These are phyloP conservation scores for Aspergillus affinis DNA, from an alignment of 495 filamentous ascomycete species.

Conservation along the genomic window DNA sequence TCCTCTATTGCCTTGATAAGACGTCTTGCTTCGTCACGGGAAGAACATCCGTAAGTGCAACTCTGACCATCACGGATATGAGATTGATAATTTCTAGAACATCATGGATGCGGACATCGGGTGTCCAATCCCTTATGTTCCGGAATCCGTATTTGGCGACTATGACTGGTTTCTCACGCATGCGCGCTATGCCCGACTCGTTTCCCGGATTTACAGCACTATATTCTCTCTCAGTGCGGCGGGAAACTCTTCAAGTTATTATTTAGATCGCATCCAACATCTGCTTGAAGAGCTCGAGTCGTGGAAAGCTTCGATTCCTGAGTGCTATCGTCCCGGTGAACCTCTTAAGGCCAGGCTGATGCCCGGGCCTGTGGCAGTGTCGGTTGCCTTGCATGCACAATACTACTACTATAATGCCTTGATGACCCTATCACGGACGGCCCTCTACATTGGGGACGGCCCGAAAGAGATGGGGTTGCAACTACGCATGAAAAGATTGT, in stretches of 20 bases:
- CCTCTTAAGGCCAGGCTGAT: conserved; percentile 13
- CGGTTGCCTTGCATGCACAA: conserved; percentile 16
- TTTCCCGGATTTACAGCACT: conserved; percentile 15
- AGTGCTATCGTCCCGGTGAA: conserved; percentile 17
- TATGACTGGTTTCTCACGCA: conserved; percentile 25
- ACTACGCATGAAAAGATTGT: conserved; percentile 12
- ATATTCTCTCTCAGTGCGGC: conserved; percentile 19
- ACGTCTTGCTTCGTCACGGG: conserved; percentile 20
- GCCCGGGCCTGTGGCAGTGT: conserved; percentile 9
- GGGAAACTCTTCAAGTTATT: conserved; percentile 6
- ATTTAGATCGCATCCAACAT: conserved; percentile 8
- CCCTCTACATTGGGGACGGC: conserved; percentile 13
- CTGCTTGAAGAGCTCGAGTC: conserved; percentile 14
- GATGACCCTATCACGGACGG: conserved; percentile 20
- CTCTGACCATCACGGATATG: neutral
- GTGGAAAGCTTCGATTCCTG: conserved; percentile 17
- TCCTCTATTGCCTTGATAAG: conserved; percentile 24
- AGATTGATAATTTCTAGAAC: neutral
- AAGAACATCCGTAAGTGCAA: conserved; percentile 14
- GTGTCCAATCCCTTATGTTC: conserved; percentile 17
- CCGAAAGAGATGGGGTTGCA: conserved; percentile 6
- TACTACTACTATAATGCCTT: conserved; percentile 21
- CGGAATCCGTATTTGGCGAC: conserved; percentile 16
- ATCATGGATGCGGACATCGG: conserved; percentile 19
- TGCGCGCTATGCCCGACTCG: conserved; percentile 18